Evolutionary conservation across 305 asterid species (phyloP), one percentile per base, ranked within the genome.

Genomic region (Fraxinus sp.): DNA sequence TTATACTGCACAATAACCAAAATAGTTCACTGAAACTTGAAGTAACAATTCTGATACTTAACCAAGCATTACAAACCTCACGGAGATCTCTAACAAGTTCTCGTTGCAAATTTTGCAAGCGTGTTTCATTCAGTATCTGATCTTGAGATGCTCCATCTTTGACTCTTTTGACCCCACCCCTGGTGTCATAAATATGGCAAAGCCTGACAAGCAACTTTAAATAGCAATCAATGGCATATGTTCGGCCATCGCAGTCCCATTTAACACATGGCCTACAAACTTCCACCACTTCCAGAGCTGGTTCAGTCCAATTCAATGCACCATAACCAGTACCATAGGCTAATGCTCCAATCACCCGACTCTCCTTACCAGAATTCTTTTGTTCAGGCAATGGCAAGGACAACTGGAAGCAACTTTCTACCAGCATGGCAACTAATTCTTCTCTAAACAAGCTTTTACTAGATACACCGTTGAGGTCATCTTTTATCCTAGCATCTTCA

Each of bases 281-380:
- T 92, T 95, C 98, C 83, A 95, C 98, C 83, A 95, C 98, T 89
- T 95, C 98, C 87, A 95, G 86, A 81, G 98, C 97, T 36, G 98
- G 94, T 84, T 95, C 98, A 52, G 98, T 95, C 98, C 98, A 95
- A 87, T 94, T 94, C 84, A 95, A 86, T 64, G 98, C 98, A 84
- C 98, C 98, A 91, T 94, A 95, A 88, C 98, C 98, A 81, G 98
- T 92, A 80, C 98, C 98, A 75, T 95, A 95, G 49, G 98, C 97
- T 85, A 95, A 90, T 46, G 98, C 98, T 79, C 98, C 98, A 83
- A 95, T 94, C 46, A 95, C 98, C 90, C 98, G 89, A 93, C 98
- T 92, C 87, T 94, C 98, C 93, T 88, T 95, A 71, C 98, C 98
- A 13, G 98, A 90, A 89, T 91, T 94, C 85, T 93, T 92, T 79